Base-by-base conservation (phyloP, 108 stramenopile genomes). In the Fistulifera solaris region DNA sequence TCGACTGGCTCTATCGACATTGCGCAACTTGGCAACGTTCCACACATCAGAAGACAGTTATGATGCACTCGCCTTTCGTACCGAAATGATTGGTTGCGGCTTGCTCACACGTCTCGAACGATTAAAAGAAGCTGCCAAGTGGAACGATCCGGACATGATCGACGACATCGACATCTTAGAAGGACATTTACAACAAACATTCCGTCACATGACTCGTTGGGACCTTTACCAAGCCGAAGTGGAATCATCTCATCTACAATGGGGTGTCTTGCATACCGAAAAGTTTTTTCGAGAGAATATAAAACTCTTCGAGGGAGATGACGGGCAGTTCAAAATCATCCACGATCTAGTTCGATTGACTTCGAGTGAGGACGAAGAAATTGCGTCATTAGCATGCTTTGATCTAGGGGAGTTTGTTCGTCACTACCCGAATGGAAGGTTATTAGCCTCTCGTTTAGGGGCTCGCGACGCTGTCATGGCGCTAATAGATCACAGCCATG, bases 321-420 rank as follows among this genome's bases (percentile, higher is more conserved):
- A 85, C 52, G 68, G 69, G 22, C 67, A 83, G 50, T 81, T 83
- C 56, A 52, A 57, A 15, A 47, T 74, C 45, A 58, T 84, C 25
- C 88, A 95, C 63, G 56, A 63, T 18, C 78, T 94, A 19, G 73
- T 93, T 59, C 60, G 58, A 15, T 59, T 94, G 7, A 41, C 52
- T 4, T n/a, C 24, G 13, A 52, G 27, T 1, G 52, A 35, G 38
- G 38, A 22, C 18, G 60, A 48, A 5, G 57, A 48, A 15, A 23
- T 48, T 16, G 57, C 86, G 1, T 81, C 94, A 22, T 87, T 96
- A 54, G 94, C 94, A 10, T 88, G 85, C 60, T 94, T 77, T 59
- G 97, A 96, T 67, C 64, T 98, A 19, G 97, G 95, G 2, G 95
- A 95, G 59, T 95, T 95, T 62, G 81, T 80, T 23, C 85, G 93